Evolutionary conservation across 148 eudicot genomes (phyloP), one percentile per base, ranked within the genome.

Genomic region (Heliosperma pusillum): DNA sequence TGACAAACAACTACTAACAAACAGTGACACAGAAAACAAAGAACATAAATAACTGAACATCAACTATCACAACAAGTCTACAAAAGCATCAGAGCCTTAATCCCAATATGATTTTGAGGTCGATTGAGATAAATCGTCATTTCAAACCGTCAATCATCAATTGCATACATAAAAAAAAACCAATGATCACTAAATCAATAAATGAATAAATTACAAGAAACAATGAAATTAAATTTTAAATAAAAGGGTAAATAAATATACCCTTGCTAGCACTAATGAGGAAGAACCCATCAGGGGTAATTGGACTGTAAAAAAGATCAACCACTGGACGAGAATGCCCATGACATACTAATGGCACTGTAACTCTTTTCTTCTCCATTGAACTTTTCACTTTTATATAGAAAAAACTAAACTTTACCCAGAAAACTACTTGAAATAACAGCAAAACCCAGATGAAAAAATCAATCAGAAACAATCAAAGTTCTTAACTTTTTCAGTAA

Each of bases 191-290:
- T 22, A 44, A n/a, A 33, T 27, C 42, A 76, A 30, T 91, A 91
- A 2, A 91, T 93, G 5, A 91, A 85, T n/a, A 91, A 13, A 63
- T 40, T 17, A 1, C 6, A 20, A 21, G 45, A 45, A 30, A 66
- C 4, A 8, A n/a, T 20, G 22, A 40, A 89, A 26, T 9, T 27
- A 11, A 26, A 20, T 21, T 1, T 21, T 1, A 64, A 75, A 56
- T 68, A 66, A 16, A n/a, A 69, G 59, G 15, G 55, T 56, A 17
- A 90, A 19, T 16, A 52, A 71, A 29, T 61, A 68, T 87, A 92
- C 97, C 97, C 75, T 92, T 90, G 85, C 97, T 92, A 58, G 97
- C 94, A 83, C 97, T 92, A 74, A 92, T 86, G 78, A 92, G 87
- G 60, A 92, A 92, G 77, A 68, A 92, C 7, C 94, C 94, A 82